A percentile compares a stretch with the other conserved stretches of the same genome.
Evolutionary conservation across 257 asterid genomes (phyloP).

Genomic region (Ocimum tenuiflorum): DNA sequence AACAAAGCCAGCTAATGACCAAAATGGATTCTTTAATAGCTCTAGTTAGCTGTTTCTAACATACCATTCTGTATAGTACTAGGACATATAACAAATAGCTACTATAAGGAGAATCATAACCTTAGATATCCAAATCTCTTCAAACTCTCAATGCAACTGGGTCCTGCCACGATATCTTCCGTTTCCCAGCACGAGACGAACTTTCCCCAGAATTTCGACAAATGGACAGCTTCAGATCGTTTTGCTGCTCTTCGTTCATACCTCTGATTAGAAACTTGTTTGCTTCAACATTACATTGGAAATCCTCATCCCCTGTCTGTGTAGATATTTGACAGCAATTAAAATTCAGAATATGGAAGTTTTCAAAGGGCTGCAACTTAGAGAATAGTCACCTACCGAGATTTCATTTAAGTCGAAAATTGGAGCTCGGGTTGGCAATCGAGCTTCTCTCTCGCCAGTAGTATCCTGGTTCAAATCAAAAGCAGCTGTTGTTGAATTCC

Average conservation of each 20-base stretch:
- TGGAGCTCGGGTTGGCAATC: slow-evolving; percentile 51
- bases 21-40: neutral
- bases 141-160: slow-evolving; percentile 83
- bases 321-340: neutral
- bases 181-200: slow-evolving; percentile 57
- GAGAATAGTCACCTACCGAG: slow-evolving; percentile 41
- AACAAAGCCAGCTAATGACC: too few species aligned
- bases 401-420: slow-evolving; percentile 75
- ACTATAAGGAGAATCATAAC: neutral
- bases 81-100: too few species aligned
- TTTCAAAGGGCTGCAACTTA: neutral
- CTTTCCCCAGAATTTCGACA: slow-evolving; percentile 78
- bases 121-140: neutral
- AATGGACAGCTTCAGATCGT: slow-evolving; percentile 50
- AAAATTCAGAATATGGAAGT: neutral
- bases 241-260: slow-evolving; percentile 54
- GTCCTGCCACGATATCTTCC: slow-evolving; percentile 91
- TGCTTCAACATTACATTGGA: slow-evolving; percentile 27
- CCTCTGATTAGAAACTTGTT: slow-evolving; percentile 33
- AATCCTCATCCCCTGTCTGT: slow-evolving; percentile 72
- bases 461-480: slow-evolving; percentile 59
- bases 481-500: slow-evolving; percentile 14
- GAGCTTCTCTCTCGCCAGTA: slow-evolving; percentile 32
- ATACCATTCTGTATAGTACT: neutral
- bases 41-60: slow-evolving; percentile 11